A percentile compares a stretch with the other conserved stretches of the same genome.
Evolutionary conservation across 495 filamentous ascomycete genomes (phyloP).

Genomic region (Cladorrhinum samala): DNA sequence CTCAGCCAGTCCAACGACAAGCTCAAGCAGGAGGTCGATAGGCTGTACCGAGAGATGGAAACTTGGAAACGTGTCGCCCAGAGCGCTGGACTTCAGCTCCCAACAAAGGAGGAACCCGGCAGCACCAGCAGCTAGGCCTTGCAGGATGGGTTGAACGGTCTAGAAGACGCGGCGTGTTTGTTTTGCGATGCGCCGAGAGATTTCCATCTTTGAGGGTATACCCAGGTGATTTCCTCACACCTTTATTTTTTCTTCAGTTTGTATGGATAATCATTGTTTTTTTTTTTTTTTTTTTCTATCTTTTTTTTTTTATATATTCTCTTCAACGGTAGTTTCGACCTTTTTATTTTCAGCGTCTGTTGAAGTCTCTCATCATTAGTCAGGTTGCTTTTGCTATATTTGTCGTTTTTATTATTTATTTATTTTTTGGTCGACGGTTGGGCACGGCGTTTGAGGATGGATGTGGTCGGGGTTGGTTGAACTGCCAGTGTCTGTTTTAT

Average conservation of each 20-base stretch:
- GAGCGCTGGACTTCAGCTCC: slow-evolving; percentile 58
- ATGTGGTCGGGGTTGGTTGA: background rate
- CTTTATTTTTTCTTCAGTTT: background rate
- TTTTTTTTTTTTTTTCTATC: background rate
- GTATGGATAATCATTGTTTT: background rate
- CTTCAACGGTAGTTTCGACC: background rate
- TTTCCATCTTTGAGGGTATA: slow-evolving; percentile 13
- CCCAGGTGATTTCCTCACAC: slow-evolving; percentile 11
- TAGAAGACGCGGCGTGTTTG: no score
- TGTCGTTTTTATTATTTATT: no score
- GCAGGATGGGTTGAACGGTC: background rate
- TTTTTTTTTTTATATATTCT: slow-evolving; percentile 1
- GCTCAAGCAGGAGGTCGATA: slow-evolving; percentile 70
- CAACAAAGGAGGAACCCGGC: slow-evolving; percentile 37
- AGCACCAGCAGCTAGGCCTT: slow-evolving; percentile 20
- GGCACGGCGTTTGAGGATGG: background rate
- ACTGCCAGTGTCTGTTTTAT: background rate
- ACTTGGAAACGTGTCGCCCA: slow-evolving; percentile 82
- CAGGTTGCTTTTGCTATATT: no score
- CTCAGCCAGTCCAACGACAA: slow-evolving; percentile 85
- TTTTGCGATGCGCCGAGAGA: no score
- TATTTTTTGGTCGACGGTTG: background rate
- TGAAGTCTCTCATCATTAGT: no score
- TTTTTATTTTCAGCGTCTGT: background rate
- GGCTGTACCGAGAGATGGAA: slow-evolving; percentile 67